Evolutionary conservation across 768 basidiomycete species (phyloP).

Genomic region (Chalciporus piperatus): DNA sequence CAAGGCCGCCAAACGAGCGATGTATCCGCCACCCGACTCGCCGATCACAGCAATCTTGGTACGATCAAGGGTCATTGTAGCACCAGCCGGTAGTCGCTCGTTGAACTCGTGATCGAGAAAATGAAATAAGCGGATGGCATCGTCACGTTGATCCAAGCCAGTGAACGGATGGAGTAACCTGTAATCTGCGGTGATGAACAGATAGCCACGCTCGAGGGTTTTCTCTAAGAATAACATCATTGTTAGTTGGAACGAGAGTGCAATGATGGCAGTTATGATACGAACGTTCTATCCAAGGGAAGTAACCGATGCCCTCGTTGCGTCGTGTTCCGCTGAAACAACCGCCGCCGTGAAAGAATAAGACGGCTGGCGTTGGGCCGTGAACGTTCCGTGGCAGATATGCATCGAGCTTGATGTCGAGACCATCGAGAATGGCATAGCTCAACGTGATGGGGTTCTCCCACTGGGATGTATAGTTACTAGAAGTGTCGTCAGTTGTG

Average conservation of each 20-base stretch:
- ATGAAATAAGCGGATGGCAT: constrained; percentile 1
- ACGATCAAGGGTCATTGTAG: neutral
- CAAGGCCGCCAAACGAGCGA: neutral
- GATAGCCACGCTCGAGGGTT: neutral
- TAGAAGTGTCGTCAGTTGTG: no score
- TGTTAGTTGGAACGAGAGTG: neutral
- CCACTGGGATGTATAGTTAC: neutral
- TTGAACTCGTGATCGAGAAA: constrained; percentile 1
- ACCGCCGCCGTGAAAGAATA: constrained; percentile 4
- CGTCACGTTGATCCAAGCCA: constrained; percentile 3
- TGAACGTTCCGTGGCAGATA: neutral
- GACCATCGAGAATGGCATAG: neutral
- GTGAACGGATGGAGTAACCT: constrained; percentile 2
- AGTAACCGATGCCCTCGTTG: neutral
- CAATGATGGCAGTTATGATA: neutral
- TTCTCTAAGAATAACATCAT: neutral
- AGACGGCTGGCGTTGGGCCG: neutral
- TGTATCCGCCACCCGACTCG: constrained; percentile 3
- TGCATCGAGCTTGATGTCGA: constrained; percentile 1
- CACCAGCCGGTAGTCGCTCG: neutral
- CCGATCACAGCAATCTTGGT: constrained; percentile 2
- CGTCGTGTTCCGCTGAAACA: constrained; percentile 1
- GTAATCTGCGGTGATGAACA: constrained; percentile 4
- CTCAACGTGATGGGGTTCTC: neutral
- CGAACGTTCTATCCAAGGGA: constrained; percentile 5